These are phyloP conservation scores for Durusdinium trenchii DNA, from an alignment of 73 alveolate genomes.

Conservation along the genomic window DNA sequence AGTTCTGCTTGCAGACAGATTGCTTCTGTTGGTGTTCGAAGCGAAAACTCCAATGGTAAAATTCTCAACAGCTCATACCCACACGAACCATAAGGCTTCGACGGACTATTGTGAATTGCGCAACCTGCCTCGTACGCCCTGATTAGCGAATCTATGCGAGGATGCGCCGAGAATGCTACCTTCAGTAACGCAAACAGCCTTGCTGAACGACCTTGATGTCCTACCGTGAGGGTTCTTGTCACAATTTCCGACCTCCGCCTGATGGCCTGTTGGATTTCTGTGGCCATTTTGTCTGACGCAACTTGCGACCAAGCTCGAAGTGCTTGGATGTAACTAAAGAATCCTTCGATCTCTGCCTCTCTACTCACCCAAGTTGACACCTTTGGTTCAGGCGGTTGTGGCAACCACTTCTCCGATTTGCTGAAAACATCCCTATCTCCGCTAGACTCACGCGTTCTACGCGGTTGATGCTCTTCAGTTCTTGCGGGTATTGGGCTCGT, in stretches of 20 bases:
- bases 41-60: neutral
- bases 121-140: neutral
- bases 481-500: no score
- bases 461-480: no score
- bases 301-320: neutral
- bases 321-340: neutral
- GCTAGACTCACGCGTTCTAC: no score
- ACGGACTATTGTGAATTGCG: neutral
- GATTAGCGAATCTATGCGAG: neutral
- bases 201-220: neutral
- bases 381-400: neutral
- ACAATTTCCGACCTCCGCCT: neutral
- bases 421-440: neutral
- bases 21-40: neutral
- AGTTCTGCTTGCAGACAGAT: conserved; percentile 16
- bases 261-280: neutral
- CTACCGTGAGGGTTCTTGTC: neutral
- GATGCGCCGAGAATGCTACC: neutral
- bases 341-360: conserved; percentile 7
- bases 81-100: neutral
- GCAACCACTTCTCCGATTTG: no score
- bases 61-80: neutral
- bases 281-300: neutral
- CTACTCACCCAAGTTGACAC: neutral
- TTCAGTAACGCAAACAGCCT: conserved; percentile 31